Base-by-base conservation (phyloP, 2,329 filamentous ascomycete species). In the Talaromyces sp. region DNA sequence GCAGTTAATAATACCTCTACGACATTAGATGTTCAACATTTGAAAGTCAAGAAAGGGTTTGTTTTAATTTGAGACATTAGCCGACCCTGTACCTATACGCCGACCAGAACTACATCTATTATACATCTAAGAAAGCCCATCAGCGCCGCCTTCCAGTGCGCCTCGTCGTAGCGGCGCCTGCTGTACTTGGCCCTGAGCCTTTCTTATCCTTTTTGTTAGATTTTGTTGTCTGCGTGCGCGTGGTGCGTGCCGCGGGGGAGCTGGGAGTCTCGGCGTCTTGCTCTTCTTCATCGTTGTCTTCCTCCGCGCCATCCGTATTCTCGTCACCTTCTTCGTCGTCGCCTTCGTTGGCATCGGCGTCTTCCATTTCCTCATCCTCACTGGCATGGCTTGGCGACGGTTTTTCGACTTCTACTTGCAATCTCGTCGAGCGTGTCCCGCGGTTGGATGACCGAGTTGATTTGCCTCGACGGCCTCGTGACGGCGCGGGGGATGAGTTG, bases 401-500 rank as follows among this genome's bases (percentile, higher is more conserved):
- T 21, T 59, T 63, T 48, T 74, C 74, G 8, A 76, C 62, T 61
- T 78, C 75, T 9, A 73, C 72, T 54, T 77, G 75, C 12, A 78
- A 65, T 50, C 69, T 71, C 26, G 72, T 75, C 11, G 69, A 73
- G 19, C 74, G 75, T 53, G 72, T 75, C 29, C 73, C 70, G 57
- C 76, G 68, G 7, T 68, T 70, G 21, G 71, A 64, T 11, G 51
- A 48, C 14, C 72, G 75, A 17, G 72, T 69, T 46, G 74, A 71
- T 43, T 67, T 72, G 31, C 69, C 64, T 56, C 73, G 74, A 54
- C 72, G 70, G 50, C 73, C 75, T 67, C 74, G 73, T 27, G 74
- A 72, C 0, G 76, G 76, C 38, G 69, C 76, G 11, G 77, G 75
- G 11, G 77, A 79, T 35, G 77, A 78, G 32, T 72, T 72, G 6